Evolutionary conservation across 441 rosid genomes (phyloP).

Genomic region (Rhodomyrtus psidioides): DNA sequence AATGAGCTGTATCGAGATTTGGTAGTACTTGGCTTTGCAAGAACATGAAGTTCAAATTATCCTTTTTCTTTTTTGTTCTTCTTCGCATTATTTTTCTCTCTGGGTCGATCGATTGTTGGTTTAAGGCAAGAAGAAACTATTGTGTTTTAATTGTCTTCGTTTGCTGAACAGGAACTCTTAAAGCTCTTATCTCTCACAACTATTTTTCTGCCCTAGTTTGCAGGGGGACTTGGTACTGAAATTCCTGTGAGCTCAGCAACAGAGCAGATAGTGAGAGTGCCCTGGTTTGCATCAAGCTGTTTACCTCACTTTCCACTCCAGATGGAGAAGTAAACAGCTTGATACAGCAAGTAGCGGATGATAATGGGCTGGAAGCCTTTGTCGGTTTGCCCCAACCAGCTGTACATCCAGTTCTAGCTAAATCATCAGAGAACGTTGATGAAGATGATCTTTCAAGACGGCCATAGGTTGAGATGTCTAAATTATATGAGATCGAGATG

Average conservation of each 20-base stretch:
- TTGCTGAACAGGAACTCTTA: not conserved
- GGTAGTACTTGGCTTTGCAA: not conserved
- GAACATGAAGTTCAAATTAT: not conserved
- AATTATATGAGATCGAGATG: not conserved
- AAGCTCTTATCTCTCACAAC: not conserved
- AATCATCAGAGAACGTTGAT: conserved; percentile 65
- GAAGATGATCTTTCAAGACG: conserved; percentile 88
- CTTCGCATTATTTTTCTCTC: not conserved
- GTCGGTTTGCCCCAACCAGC: conserved; percentile 91
- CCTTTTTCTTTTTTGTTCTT: not conserved
- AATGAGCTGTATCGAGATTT: not conserved
- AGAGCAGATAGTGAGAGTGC: conserved; percentile 54
- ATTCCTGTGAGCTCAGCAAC: conserved; percentile 45
- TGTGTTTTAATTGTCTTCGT: not conserved
- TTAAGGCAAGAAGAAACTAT: not conserved
- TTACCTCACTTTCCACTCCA: conserved; percentile 62
- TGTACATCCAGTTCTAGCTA: conserved; percentile 68
- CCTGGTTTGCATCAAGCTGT: too few relatives aligned
- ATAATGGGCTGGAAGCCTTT: conserved; percentile 81
- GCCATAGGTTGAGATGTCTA: conserved; percentile 47
- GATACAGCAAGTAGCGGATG: conserved; percentile 95
- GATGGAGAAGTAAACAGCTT: conserved; percentile 91
- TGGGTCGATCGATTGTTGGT: not conserved
- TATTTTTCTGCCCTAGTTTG: not conserved
- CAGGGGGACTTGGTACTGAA: conserved; percentile 62